phyloP scores from a whole-genome alignment of 1,139 yeast species.

The Oligophagozyma castellii region DNA sequence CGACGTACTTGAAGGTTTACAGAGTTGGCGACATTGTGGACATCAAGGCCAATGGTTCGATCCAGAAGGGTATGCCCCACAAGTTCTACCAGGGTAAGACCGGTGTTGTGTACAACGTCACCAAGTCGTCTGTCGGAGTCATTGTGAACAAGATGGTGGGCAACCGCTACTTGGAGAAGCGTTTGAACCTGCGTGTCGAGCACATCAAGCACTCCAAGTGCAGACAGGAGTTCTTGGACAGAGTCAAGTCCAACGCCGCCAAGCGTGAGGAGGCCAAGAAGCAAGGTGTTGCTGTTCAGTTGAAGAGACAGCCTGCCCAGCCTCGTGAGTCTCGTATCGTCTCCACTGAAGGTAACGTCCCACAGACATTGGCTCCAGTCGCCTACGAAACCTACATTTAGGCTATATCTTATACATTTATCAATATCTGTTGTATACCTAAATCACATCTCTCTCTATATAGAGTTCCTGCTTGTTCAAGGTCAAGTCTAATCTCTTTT shows the following conservation, averaged over 20 bases:
- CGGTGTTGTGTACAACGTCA: conserved; percentile 96
- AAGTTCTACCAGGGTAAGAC: conserved; percentile 99
- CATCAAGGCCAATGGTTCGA: conserved; percentile 97
- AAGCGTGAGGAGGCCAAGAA: conserved; percentile 91
- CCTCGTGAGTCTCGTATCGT: conserved; percentile 91
- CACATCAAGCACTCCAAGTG: conserved; percentile 99
- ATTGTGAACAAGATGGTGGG: conserved; percentile 97
- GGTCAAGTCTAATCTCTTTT: neutral
- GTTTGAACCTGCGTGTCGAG: conserved; percentile 96
- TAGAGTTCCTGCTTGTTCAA: neutral
- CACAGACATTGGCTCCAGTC: conserved; percentile 98
- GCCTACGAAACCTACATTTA: conserved; percentile 99
- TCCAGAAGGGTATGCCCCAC: conserved; percentile 99
- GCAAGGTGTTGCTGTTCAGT: conserved; percentile 77
- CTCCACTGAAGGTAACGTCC: conserved; percentile 63
- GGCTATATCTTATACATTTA: conserved; percentile 17
- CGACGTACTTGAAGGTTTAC: conserved; percentile 95
- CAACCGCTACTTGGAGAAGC: conserved; percentile 97
- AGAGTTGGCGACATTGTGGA: conserved; percentile 99
- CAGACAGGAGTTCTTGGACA: conserved; percentile 96
- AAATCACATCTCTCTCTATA: neutral
- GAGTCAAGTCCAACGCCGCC: conserved; percentile 95
- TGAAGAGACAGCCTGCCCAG: conserved; percentile 96
- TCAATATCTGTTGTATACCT: neutral
- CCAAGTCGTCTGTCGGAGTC: conserved; percentile 97